phyloP scores from a whole-genome alignment of 768 basidiomycete genomes.

The Amanita fuliginea region DNA sequence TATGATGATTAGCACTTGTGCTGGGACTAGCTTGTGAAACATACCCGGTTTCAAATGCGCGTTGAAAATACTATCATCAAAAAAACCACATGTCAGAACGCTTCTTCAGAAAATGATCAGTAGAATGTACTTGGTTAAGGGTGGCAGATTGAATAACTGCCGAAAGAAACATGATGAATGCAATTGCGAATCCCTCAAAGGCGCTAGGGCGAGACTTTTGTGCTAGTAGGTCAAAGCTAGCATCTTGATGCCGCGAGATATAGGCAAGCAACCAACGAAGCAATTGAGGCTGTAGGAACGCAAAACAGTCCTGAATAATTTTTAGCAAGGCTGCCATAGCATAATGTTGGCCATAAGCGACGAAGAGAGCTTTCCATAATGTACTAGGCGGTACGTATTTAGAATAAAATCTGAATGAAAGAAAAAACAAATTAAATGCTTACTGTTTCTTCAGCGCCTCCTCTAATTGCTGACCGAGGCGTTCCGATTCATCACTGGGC shows the following conservation, averaged over 20 bases:
- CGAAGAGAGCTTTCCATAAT: slow-evolving; percentile 63
- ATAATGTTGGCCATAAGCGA: slow-evolving; percentile 75
- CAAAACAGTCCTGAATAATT: slow-evolving; percentile 66
- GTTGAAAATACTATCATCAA: slow-evolving; percentile 65
- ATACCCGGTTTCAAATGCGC: slow-evolving; percentile 62
- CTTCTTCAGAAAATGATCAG: not conserved
- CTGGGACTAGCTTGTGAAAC: not conserved
- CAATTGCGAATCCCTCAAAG: slow-evolving; percentile 67
- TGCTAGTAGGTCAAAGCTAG: slow-evolving; percentile 23
- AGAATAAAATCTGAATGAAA: not conserved
- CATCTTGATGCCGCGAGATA: slow-evolving; percentile 65
- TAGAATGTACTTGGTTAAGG: slow-evolving; percentile 56
- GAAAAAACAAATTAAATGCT: slow-evolving; percentile 13
- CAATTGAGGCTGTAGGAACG: slow-evolving; percentile 82
- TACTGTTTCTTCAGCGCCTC: slow-evolving; percentile 53
- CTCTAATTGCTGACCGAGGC: slow-evolving; percentile 53
- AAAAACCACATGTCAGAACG: not conserved
- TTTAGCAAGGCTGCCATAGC: slow-evolving; percentile 53
- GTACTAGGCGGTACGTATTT: slow-evolving; percentile 25
- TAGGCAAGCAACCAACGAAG: slow-evolving; percentile 71
- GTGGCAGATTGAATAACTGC: slow-evolving; percentile 72
- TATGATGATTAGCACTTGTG: not conserved
- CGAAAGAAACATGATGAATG: slow-evolving; percentile 67
- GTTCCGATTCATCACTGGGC: slow-evolving; percentile 55
- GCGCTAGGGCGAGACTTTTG: slow-evolving; percentile 19